Evolutionary conservation across 2,329 filamentous ascomycete genomes (phyloP).

Genomic region (Diaporthe longicolla): DNA sequence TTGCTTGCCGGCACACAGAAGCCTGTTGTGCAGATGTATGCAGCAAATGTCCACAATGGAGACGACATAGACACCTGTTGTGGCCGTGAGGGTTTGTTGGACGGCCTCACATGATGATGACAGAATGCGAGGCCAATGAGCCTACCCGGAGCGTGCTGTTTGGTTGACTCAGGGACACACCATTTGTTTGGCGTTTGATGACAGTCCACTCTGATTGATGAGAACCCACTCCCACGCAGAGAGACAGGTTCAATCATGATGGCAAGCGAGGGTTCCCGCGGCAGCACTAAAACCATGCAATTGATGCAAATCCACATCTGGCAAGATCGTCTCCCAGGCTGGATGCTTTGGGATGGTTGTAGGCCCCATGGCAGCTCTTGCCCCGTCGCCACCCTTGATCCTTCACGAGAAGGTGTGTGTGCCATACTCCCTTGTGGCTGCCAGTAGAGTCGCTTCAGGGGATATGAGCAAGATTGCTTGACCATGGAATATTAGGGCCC

Average conservation of each 20-base stretch:
- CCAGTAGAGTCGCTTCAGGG: background rate
- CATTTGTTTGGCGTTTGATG: conserved; percentile 32
- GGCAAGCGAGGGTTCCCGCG: conserved; percentile 30
- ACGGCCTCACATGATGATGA: conserved; percentile 47
- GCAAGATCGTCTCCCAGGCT: conserved; percentile 29
- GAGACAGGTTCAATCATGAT: conserved; percentile 36
- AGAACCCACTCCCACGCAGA: conserved; percentile 36
- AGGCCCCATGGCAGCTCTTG: conserved; percentile 25
- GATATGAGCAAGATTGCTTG: conserved; percentile 7
- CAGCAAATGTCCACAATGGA: conserved; percentile 22
- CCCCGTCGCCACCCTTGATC: conserved; percentile 28
- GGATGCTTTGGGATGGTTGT: conserved; percentile 24
- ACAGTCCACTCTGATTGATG: conserved; percentile 39
- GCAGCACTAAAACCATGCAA: conserved; percentile 35
- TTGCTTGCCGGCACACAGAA: conserved; percentile 10
- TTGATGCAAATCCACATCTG: conserved; percentile 28
- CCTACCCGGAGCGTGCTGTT: conserved; percentile 38
- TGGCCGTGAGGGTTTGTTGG: conserved; percentile 13
- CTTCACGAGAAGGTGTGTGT: conserved; percentile 1
- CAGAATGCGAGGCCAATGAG: conserved; percentile 44
- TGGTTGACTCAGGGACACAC: conserved; percentile 42
- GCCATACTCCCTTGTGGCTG: background rate
- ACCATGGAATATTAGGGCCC: conserved; percentile 7
- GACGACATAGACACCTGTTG: conserved; percentile 16
- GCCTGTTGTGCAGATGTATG: conserved; percentile 10